Conservation (phyloP, 768 basidiomycete species). For the Daedalea quercina region DNA sequence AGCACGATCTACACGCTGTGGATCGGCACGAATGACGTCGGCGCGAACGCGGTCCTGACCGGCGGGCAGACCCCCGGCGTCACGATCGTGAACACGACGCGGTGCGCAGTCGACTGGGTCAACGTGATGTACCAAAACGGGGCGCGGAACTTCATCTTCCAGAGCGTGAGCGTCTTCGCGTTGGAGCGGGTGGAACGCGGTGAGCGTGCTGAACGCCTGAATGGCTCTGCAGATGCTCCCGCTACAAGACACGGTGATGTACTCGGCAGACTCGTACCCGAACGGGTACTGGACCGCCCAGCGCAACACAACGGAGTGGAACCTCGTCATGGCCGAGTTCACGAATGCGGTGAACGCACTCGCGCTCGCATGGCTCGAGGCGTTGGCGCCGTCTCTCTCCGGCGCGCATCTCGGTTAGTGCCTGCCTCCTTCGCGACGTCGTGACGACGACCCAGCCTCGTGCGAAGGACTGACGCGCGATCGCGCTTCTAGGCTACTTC, state of each 20-base stretch:
- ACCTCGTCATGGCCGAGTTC: conserved; percentile 27
- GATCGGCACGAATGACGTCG: conserved; percentile 52
- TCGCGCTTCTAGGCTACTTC: conserved; percentile 38
- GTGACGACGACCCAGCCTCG: too few species aligned
- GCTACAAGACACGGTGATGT: conserved; percentile 23
- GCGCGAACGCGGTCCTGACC: conserved; percentile 42
- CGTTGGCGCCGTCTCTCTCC: conserved; percentile 18
- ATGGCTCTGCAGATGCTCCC: conserved; percentile 26
- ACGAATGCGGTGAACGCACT: conserved; percentile 24
- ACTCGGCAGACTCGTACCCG: conserved; percentile 25
- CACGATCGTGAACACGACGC: conserved; percentile 48
- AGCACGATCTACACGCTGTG: conserved; percentile 58
- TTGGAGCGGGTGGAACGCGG: background rate
- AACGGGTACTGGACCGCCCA: conserved; percentile 26
- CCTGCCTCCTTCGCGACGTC: too few species aligned
- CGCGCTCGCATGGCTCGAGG: conserved; percentile 19
- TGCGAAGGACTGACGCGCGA: too few species aligned
- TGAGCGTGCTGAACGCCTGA: background rate
- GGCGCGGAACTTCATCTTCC: conserved; percentile 55
- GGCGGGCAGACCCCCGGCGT: conserved; percentile 36
- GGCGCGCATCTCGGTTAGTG: conserved; percentile 52
- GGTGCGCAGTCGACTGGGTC: conserved; percentile 52
- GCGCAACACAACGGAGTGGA: conserved; percentile 30
- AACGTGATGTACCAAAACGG: conserved; percentile 44
- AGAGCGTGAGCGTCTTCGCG: conserved; percentile 29